Evolutionary conservation across 1,284 basidiomycete species (phyloP), one percentile per base, ranked within the genome.

Genomic region (Waitea zeae): DNA sequence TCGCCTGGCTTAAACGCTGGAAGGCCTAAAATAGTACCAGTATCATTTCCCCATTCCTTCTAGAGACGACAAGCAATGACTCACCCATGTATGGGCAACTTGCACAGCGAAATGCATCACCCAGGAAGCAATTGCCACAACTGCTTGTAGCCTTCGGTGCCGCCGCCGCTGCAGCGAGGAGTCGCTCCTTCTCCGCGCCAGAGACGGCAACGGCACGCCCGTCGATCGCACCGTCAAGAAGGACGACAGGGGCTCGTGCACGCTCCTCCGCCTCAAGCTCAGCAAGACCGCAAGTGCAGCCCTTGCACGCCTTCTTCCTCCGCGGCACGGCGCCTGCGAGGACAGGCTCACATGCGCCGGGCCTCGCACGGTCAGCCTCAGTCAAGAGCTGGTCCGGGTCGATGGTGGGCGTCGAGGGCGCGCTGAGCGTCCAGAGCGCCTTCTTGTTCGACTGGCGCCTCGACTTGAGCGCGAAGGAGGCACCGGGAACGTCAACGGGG

Each of bases 1-100:
- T 97, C 88, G 36, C 95, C 95, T 1, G 95, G 93, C 58, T 95
- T 87, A 62, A 99, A 98, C 3, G 93, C 88, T 34, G 95, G 95
- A 31, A 98, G 68, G 44, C 93, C 90, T 78, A 38, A 24, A 22
- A n/a, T n/a, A n/a, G n/a, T n/a, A n/a, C n/a, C n/a, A n/a, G n/a
- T n/a, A n/a, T n/a, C 5, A 13, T 36, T 30, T n/a, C 35, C n/a
- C n/a, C n/a, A n/a, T n/a, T n/a, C n/a, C n/a, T n/a, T n/a, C n/a
- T n/a, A n/a, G n/a, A n/a, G n/a, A n/a, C n/a, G n/a, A 7, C 30
- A 20, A 36, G 39, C 7, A 14, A 35, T 32, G 19, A 68, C 79
- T 45, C 44, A 93, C 90, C 93, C 33, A 90, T 65, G 56, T 96
- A 99, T 18, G 93, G 95, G 54, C 93, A 99, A 39, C 84, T 75